Conservation (phyloP, 306 rosid species). For the Herpetospermum pedunculosum region DNA sequence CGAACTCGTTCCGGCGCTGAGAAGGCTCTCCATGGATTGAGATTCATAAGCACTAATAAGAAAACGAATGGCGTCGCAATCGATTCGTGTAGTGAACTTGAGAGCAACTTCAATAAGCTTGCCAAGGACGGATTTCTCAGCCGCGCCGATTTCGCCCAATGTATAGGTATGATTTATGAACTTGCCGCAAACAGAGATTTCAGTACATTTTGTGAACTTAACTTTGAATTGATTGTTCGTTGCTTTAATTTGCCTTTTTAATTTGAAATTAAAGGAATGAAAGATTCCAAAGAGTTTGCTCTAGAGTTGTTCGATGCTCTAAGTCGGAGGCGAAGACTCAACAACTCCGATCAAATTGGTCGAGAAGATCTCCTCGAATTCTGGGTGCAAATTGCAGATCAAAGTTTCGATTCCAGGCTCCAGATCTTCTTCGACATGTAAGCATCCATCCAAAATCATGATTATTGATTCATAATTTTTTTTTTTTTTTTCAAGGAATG, state of each 20-base stretch:
- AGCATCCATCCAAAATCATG: not conserved
- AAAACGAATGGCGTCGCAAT: conserved; percentile 43
- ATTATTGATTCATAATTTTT: not conserved
- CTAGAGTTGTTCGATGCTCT: conserved; percentile 75
- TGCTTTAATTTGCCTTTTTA: not conserved
- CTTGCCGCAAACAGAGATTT: not conserved
- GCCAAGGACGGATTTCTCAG: conserved; percentile 59
- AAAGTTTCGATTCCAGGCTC: conserved; percentile 88
- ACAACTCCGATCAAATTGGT: conserved; percentile 50
- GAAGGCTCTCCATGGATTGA: conserved; percentile 75
- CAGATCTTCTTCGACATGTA: conserved; percentile 99
- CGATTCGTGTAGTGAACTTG: conserved; percentile 77
- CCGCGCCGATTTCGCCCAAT: conserved; percentile 85
- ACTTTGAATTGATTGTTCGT: not conserved
- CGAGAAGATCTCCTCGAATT: conserved; percentile 66
- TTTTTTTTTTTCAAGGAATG: not conserved
- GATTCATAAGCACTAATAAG: conserved; percentile 40
- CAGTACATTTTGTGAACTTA: not conserved
- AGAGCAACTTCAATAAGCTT: conserved; percentile 46
- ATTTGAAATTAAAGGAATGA: conserved; percentile 53
- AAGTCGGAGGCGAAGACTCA: conserved; percentile 64
- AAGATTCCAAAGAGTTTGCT: conserved; percentile 84
- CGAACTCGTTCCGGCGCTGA: conserved; percentile 79
- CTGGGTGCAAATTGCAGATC: conserved; percentile 87
- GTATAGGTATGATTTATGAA: conserved; percentile 51